Conservation (phyloP, 257 asterid genomes). For the Anisodus acutangulus region DNA sequence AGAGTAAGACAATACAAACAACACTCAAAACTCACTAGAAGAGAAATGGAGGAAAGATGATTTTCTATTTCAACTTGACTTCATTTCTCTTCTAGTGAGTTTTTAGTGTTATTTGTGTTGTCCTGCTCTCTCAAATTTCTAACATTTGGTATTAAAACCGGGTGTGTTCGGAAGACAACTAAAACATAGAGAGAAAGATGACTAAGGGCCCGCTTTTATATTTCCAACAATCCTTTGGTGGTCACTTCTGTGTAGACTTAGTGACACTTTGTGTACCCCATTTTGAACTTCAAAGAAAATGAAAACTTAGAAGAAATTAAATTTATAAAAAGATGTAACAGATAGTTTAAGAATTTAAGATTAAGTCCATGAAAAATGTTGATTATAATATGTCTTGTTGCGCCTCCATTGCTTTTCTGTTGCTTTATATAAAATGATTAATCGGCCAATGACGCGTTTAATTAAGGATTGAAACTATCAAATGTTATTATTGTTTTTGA, state of each 20-base stretch:
- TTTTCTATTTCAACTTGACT: no score
- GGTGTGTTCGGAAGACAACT: no score
- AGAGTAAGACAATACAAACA: no score
- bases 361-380: neutral
- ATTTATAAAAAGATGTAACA: neutral
- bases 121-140: no score
- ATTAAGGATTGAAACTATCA: conserved; percentile 24
- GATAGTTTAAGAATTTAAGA: neutral
- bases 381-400: conserved; percentile 23
- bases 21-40: no score
- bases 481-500: conserved; percentile 30
- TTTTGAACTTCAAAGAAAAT: neutral
- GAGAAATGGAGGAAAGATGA: no score
- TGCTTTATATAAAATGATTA: conserved; percentile 27
- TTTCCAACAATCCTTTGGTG: no score
- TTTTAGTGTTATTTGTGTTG: no score
- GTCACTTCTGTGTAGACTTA: neutral
- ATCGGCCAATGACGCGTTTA: conserved; percentile 57
- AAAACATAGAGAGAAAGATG: neutral
- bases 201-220: no score
- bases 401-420: conserved; percentile 14
- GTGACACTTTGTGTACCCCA: neutral
- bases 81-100: neutral
- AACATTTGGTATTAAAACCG: no score
- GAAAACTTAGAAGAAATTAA: neutral